Percentiles rank a stretch among this genome's conserved stretches.
Conservation (phyloP, 176 grass and related monocot species). For the Aegilops speltoides region DNA sequence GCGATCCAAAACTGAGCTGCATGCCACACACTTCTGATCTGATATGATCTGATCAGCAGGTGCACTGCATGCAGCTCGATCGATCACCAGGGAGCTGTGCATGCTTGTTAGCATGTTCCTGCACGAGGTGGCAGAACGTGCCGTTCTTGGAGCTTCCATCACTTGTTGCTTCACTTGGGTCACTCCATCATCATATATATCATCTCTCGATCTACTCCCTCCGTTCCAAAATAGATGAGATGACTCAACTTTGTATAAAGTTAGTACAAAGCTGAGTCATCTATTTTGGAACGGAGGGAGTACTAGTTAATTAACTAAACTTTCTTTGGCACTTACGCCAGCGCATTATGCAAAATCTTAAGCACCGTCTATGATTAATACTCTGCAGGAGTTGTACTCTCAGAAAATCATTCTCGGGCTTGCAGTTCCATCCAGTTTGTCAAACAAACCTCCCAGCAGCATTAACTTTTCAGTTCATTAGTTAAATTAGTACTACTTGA, state of each 20-base stretch:
- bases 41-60: no score
- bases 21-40: background rate
- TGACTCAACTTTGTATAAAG: no score
- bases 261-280: no score
- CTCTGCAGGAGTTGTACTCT: background rate
- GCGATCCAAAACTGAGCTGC: background rate
- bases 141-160: constrained; percentile 26
- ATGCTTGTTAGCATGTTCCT: background rate
- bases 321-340: background rate
- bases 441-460: background rate
- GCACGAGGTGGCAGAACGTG: background rate
- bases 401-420: background rate
- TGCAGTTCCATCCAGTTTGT: background rate
- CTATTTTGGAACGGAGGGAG: no score
- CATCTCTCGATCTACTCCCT: no score
- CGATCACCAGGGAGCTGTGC: no score
- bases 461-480: background rate
- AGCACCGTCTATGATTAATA: background rate
- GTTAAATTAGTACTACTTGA: constrained; percentile 25
- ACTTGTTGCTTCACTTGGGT: background rate
- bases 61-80: no score
- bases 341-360: background rate
- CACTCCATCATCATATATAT: background rate
- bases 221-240: no score
- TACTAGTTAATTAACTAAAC: background rate